Evolutionary conservation across 495 filamentous ascomycete genomes (phyloP).

Genomic region (Melanomma pulvis-pyrius): DNA sequence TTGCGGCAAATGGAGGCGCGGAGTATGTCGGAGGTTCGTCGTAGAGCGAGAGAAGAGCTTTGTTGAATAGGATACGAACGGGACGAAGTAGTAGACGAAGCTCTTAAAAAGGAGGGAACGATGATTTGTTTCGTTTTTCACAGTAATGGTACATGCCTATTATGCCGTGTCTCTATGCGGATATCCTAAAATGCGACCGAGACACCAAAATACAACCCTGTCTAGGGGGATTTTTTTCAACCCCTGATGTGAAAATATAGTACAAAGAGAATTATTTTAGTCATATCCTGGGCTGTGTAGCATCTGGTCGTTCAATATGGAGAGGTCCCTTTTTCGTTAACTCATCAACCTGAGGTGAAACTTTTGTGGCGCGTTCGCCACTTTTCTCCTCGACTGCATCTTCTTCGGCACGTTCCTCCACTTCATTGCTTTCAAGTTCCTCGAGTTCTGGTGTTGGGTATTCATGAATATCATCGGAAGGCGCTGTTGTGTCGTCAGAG

Average conservation of each 20-base stretch:
- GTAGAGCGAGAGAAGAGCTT: neutral
- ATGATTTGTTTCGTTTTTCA: neutral
- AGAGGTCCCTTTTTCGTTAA: neutral
- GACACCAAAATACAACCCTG: neutral
- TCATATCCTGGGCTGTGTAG: neutral
- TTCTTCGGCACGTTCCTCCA: neutral
- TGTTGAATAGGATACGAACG: neutral
- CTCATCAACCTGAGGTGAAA: neutral
- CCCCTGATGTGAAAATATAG: neutral
- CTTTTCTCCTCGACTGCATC: neutral
- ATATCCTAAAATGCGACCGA: neutral
- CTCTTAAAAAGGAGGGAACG: neutral
- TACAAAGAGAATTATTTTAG: neutral
- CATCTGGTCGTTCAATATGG: neutral
- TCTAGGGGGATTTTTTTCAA: too few relatives aligned
- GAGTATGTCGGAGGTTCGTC: constrained; percentile 23
- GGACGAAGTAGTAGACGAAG: neutral
- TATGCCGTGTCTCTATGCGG: neutral
- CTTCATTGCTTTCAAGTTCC: neutral
- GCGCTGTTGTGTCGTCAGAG: neutral
- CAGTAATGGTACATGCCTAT: constrained; percentile 2
- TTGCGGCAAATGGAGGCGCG: constrained; percentile 35
- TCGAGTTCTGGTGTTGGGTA: constrained; percentile 20
- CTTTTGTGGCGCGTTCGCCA: neutral
- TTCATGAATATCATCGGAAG: constrained; percentile 10